Conservation (phyloP, 2,329 filamentous ascomycete species). For the Parasarocladium wereldwijsianum region DNA sequence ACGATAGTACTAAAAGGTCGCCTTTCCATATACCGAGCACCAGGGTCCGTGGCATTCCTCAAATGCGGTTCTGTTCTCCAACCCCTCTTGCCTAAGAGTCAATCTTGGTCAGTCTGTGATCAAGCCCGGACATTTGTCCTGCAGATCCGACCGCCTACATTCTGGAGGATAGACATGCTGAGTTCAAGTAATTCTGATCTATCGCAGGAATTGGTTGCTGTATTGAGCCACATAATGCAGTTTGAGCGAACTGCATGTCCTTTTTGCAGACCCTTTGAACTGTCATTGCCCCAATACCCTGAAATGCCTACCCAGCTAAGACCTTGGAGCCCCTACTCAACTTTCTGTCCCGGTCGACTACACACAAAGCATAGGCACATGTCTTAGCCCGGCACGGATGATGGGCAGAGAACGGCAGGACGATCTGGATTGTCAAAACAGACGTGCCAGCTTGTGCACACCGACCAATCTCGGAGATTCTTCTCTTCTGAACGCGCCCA, state of each 20-base stretch:
- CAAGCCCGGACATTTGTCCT: conserved; percentile 71
- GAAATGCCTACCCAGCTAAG: conserved; percentile 50
- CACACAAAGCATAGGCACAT: conserved; percentile 4
- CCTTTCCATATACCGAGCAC: conserved; percentile 73
- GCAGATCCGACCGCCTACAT: conserved; percentile 67
- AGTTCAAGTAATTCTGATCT: conserved; percentile 32
- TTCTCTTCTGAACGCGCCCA: no score
- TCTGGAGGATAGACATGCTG: conserved; percentile 82
- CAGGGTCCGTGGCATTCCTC: conserved; percentile 74
- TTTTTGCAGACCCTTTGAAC: conserved; percentile 62
- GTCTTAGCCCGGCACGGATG: no score
- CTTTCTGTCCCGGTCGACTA: conserved; percentile 17
- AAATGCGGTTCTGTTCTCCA: conserved; percentile 74
- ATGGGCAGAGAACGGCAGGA: no score
- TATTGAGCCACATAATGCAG: conserved; percentile 58
- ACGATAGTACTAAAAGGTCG: conserved; percentile 35
- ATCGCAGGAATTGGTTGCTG: conserved; percentile 52
- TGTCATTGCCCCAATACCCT: conserved; percentile 56
- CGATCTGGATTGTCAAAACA: no score
- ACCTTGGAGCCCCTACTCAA: conserved; percentile 36
- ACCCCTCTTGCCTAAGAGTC: conserved; percentile 76
- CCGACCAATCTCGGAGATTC: no score
- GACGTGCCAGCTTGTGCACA: no score
- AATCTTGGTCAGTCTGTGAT: conserved; percentile 87
- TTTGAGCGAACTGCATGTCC: conserved; percentile 85